These are phyloP conservation scores for Chaetomidium leptoderma DNA, from an alignment of 495 filamentous ascomycete genomes.

Conservation along the genomic window DNA sequence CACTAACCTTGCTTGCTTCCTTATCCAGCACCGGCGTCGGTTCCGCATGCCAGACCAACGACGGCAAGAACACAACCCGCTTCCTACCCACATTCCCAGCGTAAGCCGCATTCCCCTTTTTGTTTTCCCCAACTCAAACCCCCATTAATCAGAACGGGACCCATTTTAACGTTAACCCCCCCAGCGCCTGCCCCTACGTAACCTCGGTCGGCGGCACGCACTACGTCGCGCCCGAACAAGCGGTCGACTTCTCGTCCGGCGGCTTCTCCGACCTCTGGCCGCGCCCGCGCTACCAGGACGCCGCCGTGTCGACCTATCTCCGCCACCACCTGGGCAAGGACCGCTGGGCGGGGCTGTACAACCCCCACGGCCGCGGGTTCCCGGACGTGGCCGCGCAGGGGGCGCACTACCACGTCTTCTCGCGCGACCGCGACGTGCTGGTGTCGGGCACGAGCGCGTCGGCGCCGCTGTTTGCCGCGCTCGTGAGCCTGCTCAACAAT, in stretches of 20 bases:
- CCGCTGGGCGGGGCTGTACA: conserved; percentile 50
- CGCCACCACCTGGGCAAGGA: conserved; percentile 41
- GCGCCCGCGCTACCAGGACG: conserved; percentile 58
- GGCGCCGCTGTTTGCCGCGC: conserved; percentile 55
- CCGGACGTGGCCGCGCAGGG: conserved; percentile 65
- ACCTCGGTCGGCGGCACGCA: conserved; percentile 62
- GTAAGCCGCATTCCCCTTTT: too few species aligned
- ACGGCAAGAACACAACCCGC: conserved; percentile 60
- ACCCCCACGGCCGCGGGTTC: conserved; percentile 60
- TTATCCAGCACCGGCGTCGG: conserved; percentile 43
- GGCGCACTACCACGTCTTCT: conserved; percentile 34
- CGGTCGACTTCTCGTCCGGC: conserved; percentile 50
- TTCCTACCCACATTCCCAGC: conserved; percentile 55
- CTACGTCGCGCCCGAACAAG: conserved; percentile 56
- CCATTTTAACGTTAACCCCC: neutral
- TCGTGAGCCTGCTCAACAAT: conserved; percentile 63
- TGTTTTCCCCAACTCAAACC: neutral
- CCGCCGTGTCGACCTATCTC: conserved; percentile 56
- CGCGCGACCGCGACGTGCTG: neutral
- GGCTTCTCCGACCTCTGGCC: conserved; percentile 67
- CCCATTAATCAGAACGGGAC: neutral
- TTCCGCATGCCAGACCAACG: conserved; percentile 9
- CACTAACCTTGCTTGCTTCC: neutral
- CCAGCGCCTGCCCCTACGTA: conserved; percentile 61
- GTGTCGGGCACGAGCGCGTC: conserved; percentile 44